Conservation (phyloP, 23 red algal genomes). For the Cyanidioschyzon merolae region DNA sequence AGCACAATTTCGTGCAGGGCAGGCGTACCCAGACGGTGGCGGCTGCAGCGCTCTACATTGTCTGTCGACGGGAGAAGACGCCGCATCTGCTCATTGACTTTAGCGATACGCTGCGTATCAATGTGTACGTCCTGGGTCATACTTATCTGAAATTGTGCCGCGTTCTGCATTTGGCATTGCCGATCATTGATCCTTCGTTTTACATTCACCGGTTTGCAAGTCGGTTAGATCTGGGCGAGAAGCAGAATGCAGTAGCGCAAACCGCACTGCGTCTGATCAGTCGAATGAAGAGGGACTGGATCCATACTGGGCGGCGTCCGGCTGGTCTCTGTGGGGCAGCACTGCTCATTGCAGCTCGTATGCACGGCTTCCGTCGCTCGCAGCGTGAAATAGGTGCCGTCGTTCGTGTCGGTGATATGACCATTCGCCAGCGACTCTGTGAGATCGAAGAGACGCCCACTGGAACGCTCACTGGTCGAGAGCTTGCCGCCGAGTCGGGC, state of each 20-base stretch:
- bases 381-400: constrained; percentile 54
- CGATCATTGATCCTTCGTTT: constrained; percentile 71
- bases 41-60: constrained; percentile 70
- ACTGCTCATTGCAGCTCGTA: constrained; percentile 58
- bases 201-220: constrained; percentile 90
- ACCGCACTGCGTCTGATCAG: constrained; percentile 67
- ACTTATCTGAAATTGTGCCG: constrained; percentile 64
- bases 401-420: constrained; percentile 67
- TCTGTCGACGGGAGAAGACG: constrained; percentile 60
- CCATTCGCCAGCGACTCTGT: constrained; percentile 45
- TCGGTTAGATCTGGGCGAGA: constrained; percentile 56
- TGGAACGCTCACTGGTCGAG: constrained; percentile 47
- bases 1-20: constrained; percentile 84
- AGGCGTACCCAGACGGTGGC: constrained; percentile 53
- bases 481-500: constrained; percentile 49
- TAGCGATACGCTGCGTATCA: constrained; percentile 62
- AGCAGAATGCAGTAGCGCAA: constrained; percentile 50
- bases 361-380: constrained; percentile 84
- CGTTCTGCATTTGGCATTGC: constrained; percentile 47
- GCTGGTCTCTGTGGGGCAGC: constrained; percentile 81
- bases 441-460: constrained; percentile 71
- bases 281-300: constrained; percentile 89
- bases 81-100: constrained; percentile 95
- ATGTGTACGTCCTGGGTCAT: constrained; percentile 68
- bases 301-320: constrained; percentile 68